Evolutionary conservation across 2,329 filamentous ascomycete genomes (phyloP).

Genomic region (Claviceps digitariae): DNA sequence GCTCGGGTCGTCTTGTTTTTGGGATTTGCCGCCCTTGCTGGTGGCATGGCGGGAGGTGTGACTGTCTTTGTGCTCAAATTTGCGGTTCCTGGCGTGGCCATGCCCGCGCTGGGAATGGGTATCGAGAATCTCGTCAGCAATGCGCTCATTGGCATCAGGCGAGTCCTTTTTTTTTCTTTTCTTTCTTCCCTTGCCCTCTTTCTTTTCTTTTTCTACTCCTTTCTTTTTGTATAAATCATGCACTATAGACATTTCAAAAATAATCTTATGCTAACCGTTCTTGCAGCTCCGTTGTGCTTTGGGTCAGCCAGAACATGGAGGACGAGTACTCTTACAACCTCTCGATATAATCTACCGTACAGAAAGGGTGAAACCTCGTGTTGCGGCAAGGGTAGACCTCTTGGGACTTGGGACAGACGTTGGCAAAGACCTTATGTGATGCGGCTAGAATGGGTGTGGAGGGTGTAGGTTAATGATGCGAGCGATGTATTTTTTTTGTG

Average conservation of each 20-base stretch:
- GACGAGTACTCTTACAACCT: slow-evolving; percentile 59
- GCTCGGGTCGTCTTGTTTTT: slow-evolving; percentile 54
- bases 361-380: no score
- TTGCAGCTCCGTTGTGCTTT: slow-evolving; percentile 46
- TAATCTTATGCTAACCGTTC: slow-evolving; percentile 7
- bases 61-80: slow-evolving; percentile 55
- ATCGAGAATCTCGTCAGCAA: slow-evolving; percentile 54
- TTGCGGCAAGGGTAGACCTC: no score
- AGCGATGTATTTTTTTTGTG: not conserved
- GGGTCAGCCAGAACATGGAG: slow-evolving; percentile 61
- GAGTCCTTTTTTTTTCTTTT: slow-evolving; percentile 13
- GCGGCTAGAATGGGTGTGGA: not conserved
- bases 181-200: no score
- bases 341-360: slow-evolving; percentile 26
- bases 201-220: no score
- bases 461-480: not conserved
- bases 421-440: not conserved
- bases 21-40: slow-evolving; percentile 50
- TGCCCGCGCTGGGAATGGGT: slow-evolving; percentile 51
- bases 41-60: slow-evolving; percentile 57
- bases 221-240: no score
- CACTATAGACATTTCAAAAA: not conserved
- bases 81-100: slow-evolving; percentile 40
- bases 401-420: not conserved
- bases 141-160: slow-evolving; percentile 47